Percentiles rank a stretch among this genome's conserved stretches.
Conservation (phyloP, 2,329 filamentous ascomycete genomes). For the Amphichorda felina region DNA sequence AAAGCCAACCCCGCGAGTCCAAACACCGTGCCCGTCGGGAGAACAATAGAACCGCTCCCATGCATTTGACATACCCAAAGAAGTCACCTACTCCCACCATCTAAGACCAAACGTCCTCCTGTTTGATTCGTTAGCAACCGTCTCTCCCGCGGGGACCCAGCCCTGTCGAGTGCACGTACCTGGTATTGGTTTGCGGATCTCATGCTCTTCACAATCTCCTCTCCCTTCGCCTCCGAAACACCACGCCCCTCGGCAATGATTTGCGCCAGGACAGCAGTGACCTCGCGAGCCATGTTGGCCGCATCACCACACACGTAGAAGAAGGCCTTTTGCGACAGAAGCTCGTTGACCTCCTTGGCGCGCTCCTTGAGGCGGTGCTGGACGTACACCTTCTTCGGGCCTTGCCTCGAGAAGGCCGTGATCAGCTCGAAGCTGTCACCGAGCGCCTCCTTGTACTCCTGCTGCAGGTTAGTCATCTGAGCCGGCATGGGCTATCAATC, state of each 20-base stretch:
- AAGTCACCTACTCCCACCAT: neutral
- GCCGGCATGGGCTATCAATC: neutral
- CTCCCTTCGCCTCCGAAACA: constrained; percentile 74
- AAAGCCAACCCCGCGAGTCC: too few relatives aligned
- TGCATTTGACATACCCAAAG: neutral
- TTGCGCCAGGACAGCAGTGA: constrained; percentile 75
- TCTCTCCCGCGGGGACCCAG: neutral
- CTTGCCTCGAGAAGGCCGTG: constrained; percentile 90
- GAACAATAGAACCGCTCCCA: too few relatives aligned
- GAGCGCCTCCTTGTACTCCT: constrained; percentile 75
- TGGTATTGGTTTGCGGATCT: constrained; percentile 92
- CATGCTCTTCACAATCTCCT: constrained; percentile 97
- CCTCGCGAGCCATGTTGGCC: constrained; percentile 90
- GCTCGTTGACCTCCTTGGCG: constrained; percentile 73
- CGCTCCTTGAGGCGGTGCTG: constrained; percentile 84
- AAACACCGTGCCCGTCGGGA: too few relatives aligned
- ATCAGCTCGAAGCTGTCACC: constrained; percentile 85
- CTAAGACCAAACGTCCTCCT: constrained; percentile 66
- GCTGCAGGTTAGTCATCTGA: constrained; percentile 1
- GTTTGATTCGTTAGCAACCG: constrained; percentile 4
- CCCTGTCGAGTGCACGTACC: constrained; percentile 38
- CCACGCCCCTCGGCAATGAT: constrained; percentile 79
- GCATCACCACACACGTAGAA: constrained; percentile 98
- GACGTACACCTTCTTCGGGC: constrained; percentile 84
- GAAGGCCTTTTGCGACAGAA: constrained; percentile 78